Base-by-base conservation (phyloP, 2,329 filamentous ascomycete genomes). In the Talaromyces sp. region DNA sequence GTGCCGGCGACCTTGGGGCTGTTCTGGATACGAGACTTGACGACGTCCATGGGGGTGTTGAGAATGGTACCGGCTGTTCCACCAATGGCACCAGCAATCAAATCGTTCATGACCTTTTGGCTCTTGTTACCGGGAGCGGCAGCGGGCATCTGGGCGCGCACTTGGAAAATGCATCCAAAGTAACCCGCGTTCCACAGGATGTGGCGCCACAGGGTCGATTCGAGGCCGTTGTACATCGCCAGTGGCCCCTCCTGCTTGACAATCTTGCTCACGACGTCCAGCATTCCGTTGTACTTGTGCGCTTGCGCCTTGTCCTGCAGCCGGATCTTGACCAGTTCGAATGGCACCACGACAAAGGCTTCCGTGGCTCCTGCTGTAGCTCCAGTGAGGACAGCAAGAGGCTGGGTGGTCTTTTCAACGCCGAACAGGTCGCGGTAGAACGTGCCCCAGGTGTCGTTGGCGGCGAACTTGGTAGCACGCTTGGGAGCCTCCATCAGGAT, bases 101-200 rank as follows among this genome's bases (percentile, higher is more conserved):
- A 80, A 72, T 99, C 93, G 75, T 96, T 97, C 63, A 85, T 79
- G 78, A 96, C 90, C 79, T 97, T 89, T 59, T 85, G 83, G 67
- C 83, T 83, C 84, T 96, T 96, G 77, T 86, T 89, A 52, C 77
- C 77, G 14, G 75, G 73, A 61, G 89, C 86, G n/a, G 89, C 87
- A 73, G 87, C 84, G 65, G 95, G 95, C 54, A 99, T 79, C 68
- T 97, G 82, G 64, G 87, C 85, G 74, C 93, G 90, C 65, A 98
- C 91, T 80, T 99, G 95, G 87, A 96, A 96, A 76, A 99, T 99
- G 79, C 92, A 96, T 72, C 95, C 95, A 76, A 99, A 99, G 85
- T 96, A 97, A 63, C 93, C 94, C 14, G 90, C 87, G 79, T 97
- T 97, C 93, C 93, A 97, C 64, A 92, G 82, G 61, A 92, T 87